Evolutionary conservation across 805 yeast species (phyloP).

Genomic region (Monosporozyma yasuniensis): DNA sequence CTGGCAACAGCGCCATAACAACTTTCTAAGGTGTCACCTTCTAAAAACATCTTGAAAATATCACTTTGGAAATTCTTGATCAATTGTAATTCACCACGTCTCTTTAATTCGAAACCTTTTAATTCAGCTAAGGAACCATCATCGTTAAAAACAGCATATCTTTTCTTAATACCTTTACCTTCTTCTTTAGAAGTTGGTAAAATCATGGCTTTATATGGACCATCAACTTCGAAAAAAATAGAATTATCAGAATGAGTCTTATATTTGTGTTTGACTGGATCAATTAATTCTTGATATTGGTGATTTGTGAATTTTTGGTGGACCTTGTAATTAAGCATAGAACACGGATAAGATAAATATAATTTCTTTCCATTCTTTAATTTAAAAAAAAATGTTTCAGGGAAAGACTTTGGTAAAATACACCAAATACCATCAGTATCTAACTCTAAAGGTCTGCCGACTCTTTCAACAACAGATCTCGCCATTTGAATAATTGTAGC

Average conservation of each 20-base stretch:
- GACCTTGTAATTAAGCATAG: constrained; percentile 89
- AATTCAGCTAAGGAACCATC: constrained; percentile 92
- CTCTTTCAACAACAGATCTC: constrained; percentile 74
- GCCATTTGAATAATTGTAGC: constrained; percentile 99
- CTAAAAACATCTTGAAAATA: constrained; percentile 81
- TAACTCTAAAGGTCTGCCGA: constrained; percentile 91
- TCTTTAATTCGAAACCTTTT: constrained; percentile 91
- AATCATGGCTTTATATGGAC: constrained; percentile 96
- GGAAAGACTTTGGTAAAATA: constrained; percentile 86
- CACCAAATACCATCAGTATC: constrained; percentile 99
- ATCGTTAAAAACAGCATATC: constrained; percentile 93
- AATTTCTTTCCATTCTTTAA: constrained; percentile 70
- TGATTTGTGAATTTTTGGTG: constrained; percentile 87
- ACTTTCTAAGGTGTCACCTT: constrained; percentile 66
- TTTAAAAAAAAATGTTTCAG: constrained; percentile 71
- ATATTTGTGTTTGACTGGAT: constrained; percentile 58
- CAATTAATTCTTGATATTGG: constrained; percentile 82
- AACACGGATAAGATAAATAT: constrained; percentile 83
- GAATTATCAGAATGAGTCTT: constrained; percentile 81
- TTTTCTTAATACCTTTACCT: constrained; percentile 90
- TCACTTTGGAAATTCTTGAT: constrained; percentile 94
- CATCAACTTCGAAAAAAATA: constrained; percentile 96
- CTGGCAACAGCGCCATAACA: constrained; percentile 86
- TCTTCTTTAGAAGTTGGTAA: constrained; percentile 96
- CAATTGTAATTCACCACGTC: constrained; percentile 91